Evolutionary conservation across 176 grass and related monocot genomes (phyloP).

Genomic region (Melocanna baccifera): DNA sequence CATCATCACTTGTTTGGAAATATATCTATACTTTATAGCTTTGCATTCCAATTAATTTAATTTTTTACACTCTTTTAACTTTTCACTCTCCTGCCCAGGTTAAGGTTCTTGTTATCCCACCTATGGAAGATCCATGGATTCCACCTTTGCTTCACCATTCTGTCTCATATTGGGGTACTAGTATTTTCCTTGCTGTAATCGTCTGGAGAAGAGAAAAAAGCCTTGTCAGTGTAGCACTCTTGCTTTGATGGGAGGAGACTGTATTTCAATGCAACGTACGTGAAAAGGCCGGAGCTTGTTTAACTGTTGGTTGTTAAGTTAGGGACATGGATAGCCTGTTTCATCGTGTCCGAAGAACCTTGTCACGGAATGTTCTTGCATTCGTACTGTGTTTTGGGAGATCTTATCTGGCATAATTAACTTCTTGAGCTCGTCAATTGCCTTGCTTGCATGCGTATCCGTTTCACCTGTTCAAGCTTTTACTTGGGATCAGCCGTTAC

Average conservation of each 20-base stretch:
- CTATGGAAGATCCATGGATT: constrained; percentile 14
- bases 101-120: background rate
- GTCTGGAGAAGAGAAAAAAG: background rate
- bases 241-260: background rate
- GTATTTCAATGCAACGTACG: constrained; percentile 23
- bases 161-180: background rate
- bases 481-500: background rate
- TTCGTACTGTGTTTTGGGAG: background rate
- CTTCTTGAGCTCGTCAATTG: constrained; percentile 16
- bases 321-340: constrained; percentile 25
- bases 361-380: background rate
- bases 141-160: background rate
- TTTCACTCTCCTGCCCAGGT: constrained; percentile 8
- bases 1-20: background rate
- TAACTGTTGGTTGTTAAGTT: constrained; percentile 27
- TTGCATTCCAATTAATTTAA: background rate
- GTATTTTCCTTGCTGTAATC: background rate
- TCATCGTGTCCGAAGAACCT: background rate
- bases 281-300: constrained; percentile 17
- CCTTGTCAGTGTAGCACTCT: constrained; percentile 21
- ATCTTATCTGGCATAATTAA: constrained; percentile 4
- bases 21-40: background rate
- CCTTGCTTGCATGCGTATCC: background rate
- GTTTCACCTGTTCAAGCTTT: background rate
- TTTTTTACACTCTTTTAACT: background rate